These are phyloP conservation scores for Leucogyrophana mollusca DNA, from an alignment of 768 basidiomycete species.

Conservation along the genomic window DNA sequence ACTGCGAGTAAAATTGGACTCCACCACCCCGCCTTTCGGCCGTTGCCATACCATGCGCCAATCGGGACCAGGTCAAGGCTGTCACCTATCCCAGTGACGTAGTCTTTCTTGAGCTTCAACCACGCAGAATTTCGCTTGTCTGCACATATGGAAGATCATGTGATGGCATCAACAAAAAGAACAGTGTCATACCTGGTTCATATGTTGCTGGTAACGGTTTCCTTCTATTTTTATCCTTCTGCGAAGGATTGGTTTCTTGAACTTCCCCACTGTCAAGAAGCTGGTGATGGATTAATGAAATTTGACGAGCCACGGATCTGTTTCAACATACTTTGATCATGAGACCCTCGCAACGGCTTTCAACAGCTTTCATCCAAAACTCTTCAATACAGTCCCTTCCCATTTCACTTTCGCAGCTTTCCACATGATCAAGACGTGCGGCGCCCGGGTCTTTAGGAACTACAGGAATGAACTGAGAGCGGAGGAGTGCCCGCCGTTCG, in stretches of 20 bases:
- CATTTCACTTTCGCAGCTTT: slow-evolving; percentile 62
- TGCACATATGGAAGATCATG: slow-evolving; percentile 12
- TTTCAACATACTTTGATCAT: slow-evolving; percentile 75
- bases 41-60: slow-evolving; percentile 88
- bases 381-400: slow-evolving; percentile 63
- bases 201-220: slow-evolving; percentile 84
- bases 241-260: slow-evolving; percentile 32
- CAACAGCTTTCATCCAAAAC: slow-evolving; percentile 76
- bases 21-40: slow-evolving; percentile 91
- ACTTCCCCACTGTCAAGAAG: slow-evolving; percentile 59
- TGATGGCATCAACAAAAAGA: slow-evolving; percentile 4
- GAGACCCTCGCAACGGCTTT: slow-evolving; percentile 84
- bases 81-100: slow-evolving; percentile 78
- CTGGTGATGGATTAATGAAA: slow-evolving; percentile 33
- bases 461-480: slow-evolving; percentile 57
- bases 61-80: slow-evolving; percentile 70
- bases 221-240: slow-evolving; percentile 41
- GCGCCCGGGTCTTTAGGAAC: slow-evolving; percentile 38
- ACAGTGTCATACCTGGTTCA: slow-evolving; percentile 58
- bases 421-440: slow-evolving; percentile 74
- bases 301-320: slow-evolving; percentile 8
- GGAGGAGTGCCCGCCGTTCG: slow-evolving; percentile 63
- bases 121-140: slow-evolving; percentile 86
- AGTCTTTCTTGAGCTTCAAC: slow-evolving; percentile 94
- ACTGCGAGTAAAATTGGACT: slow-evolving; percentile 81